phyloP scores from a whole-genome alignment of 805 yeast species.

The Pichia deserticola region DNA sequence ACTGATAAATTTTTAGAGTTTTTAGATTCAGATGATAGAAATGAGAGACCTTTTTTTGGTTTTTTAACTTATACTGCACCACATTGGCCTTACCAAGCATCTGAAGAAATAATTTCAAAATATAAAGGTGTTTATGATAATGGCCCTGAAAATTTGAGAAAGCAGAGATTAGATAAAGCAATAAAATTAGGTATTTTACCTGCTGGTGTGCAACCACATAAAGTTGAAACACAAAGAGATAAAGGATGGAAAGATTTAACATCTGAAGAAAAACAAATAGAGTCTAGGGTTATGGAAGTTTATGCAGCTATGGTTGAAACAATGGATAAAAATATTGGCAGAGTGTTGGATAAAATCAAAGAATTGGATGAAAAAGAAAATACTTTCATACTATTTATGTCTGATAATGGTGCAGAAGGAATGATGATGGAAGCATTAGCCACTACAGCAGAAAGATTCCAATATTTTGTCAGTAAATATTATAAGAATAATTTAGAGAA shows the following conservation, averaged over 20 bases:
- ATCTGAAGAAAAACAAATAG: constrained; percentile 30
- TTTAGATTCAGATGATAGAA: constrained; percentile 30
- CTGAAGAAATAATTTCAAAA: constrained; percentile 37
- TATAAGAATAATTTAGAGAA: constrained; percentile 39
- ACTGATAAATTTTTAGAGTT: constrained; percentile 31
- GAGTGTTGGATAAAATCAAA: constrained; percentile 37
- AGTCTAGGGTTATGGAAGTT: constrained; percentile 43
- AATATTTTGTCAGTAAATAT: constrained; percentile 24
- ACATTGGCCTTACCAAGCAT: constrained; percentile 63
- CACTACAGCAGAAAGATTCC: constrained; percentile 24
- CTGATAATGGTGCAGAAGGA: constrained; percentile 63
- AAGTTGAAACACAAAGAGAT: constrained; percentile 34
- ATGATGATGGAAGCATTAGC: constrained; percentile 52
- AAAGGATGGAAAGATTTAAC: constrained; percentile 38
- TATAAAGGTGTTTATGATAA: constrained; percentile 40
- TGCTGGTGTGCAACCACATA: constrained; percentile 37
- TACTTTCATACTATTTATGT: constrained; percentile 51
- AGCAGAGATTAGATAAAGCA: constrained; percentile 33
- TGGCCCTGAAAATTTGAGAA: constrained; percentile 41
- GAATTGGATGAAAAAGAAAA: constrained; percentile 40
- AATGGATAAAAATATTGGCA: constrained; percentile 45
- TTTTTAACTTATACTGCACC: constrained; percentile 55
- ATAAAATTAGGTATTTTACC: constrained; percentile 40
- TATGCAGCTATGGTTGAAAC: constrained; percentile 62
- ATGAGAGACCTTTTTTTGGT: constrained; percentile 47